These are phyloP conservation scores for Cyclotella distinguenda DNA, from an alignment of 108 stramenopile species.

Conservation along the genomic window DNA sequence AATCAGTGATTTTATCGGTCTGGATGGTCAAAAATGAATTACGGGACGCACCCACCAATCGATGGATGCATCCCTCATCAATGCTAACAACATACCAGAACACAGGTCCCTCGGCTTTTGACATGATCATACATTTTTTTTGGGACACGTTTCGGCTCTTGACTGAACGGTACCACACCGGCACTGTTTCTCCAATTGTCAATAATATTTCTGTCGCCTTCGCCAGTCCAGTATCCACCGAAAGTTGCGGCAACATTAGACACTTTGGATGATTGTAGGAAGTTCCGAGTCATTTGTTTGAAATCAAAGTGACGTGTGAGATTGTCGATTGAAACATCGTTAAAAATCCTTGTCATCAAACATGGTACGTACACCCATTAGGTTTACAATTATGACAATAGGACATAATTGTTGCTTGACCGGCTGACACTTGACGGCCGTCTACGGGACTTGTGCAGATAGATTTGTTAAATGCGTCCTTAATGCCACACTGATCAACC, in stretches of 20 bases:
- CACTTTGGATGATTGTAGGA: background rate
- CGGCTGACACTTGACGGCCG: background rate
- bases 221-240: conserved; percentile 20
- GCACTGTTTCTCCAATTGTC: conserved; percentile 8
- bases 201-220: conserved; percentile 2
- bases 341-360: no score
- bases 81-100: no score
- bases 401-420: conserved; percentile 7
- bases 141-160: background rate
- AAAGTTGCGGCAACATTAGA: conserved; percentile 11
- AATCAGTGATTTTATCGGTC: no score
- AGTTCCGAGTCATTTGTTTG: no score
- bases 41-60: no score
- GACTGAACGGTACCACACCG: background rate
- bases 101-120: background rate
- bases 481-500: conserved; percentile 5
- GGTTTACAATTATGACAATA: conserved; percentile 5
- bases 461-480: no score
- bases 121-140: conserved; percentile 2
- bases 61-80: no score
- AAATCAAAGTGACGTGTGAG: no score
- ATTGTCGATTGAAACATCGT: no score
- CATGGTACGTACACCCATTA: background rate
- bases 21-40: no score
- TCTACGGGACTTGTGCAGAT: background rate